A percentile compares a stretch with the other conserved stretches of the same genome.
These are phyloP conservation scores for Chlorencoelia australis DNA, from an alignment of 2,329 filamentous ascomycete genomes.

Conservation along the genomic window DNA sequence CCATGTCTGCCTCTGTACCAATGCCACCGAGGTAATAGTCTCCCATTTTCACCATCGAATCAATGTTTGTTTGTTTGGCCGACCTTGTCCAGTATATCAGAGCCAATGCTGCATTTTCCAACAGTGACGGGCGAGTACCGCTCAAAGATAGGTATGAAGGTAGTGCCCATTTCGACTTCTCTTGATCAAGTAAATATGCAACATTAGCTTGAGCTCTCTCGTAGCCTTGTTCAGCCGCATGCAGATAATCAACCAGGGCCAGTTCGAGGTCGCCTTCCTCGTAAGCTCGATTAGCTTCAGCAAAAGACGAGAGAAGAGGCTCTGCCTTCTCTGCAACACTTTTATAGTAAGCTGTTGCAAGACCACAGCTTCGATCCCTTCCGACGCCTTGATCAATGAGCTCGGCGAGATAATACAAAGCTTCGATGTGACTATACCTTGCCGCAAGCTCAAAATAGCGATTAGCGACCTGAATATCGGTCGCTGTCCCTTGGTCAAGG, in stretches of 20 bases:
- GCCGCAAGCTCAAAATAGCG: slow-evolving; percentile 63
- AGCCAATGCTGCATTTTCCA: slow-evolving; percentile 43
- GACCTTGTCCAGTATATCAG: slow-evolving; percentile 94
- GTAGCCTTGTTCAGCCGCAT: slow-evolving; percentile 66
- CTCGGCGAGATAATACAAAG: slow-evolving; percentile 64
- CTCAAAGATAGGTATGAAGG: slow-evolving; percentile 27
- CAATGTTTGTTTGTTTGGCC: slow-evolving; percentile 84
- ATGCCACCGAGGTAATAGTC: slow-evolving; percentile 89
- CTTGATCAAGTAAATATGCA: slow-evolving; percentile 58
- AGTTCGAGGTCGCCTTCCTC: slow-evolving; percentile 52
- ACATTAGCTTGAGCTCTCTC: slow-evolving; percentile 64
- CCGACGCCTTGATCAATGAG: slow-evolving; percentile 56
- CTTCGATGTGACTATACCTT: slow-evolving; percentile 58
- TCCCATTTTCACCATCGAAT: slow-evolving; percentile 94
- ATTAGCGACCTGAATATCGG: slow-evolving; percentile 39
- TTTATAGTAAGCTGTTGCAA: slow-evolving; percentile 60
- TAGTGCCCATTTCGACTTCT: slow-evolving; percentile 42
- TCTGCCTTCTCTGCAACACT: slow-evolving; percentile 49
- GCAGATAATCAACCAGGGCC: slow-evolving; percentile 56
- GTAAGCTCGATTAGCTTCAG: slow-evolving; percentile 57
- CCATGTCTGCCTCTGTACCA: slow-evolving; percentile 59
- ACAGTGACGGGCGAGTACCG: slow-evolving; percentile 31
- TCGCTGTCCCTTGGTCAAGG: slow-evolving; percentile 50
- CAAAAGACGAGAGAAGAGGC: slow-evolving; percentile 48
- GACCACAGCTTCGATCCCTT: slow-evolving; percentile 53